Evolutionary conservation across 257 asterid genomes (phyloP), one percentile per base, ranked within the genome.

Genomic region (Solanum sejunctum): DNA sequence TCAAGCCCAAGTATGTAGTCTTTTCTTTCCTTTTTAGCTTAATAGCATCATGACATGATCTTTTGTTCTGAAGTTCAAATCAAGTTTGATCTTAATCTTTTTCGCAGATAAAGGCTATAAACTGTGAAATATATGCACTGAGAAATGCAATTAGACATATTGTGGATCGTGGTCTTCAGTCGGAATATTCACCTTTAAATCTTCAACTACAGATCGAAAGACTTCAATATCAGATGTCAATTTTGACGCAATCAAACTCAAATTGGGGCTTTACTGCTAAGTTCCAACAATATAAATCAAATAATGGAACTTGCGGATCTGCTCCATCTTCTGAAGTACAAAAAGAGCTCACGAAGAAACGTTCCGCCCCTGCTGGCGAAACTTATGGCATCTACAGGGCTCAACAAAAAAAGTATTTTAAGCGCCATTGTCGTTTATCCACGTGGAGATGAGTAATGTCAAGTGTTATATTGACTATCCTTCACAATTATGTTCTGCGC

Each of bases 131-230:
- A 12, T 15, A 55, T 17, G 70, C 73, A 21, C 86, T 86, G 41
- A 73, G 73, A 75, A 17, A 56, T 41, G 81, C 81, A 28, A 51
- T 75, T 66, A 75, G 71, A 52, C 84, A 71, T 66, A 83, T 86
- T 54, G n/a, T 63, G 39, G 81, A 73, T 75, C 84, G 8, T 63
- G 77, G 81, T 61, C 88, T 83, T 83, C 70, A 86, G 58, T 64
- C 72, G 18, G 72, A 85, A 36, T 86, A 86, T 85, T 86, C 88
- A 21, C 86, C 72, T 49, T 82, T 66, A 8, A 8, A 8, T 28
- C 88, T 86, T 32, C 58, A 72, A 83, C 55, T 7, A 66, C 84
- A 55, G 81, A 49, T 86, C 28, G 28, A 61, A 11, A 43, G 39
- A 16, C 78, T 86, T 39, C 79, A 75, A 86, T 51, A 15, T 43